Conservation (phyloP, 2,329 filamentous ascomycete genomes). For the Penicillium corylophilum region DNA sequence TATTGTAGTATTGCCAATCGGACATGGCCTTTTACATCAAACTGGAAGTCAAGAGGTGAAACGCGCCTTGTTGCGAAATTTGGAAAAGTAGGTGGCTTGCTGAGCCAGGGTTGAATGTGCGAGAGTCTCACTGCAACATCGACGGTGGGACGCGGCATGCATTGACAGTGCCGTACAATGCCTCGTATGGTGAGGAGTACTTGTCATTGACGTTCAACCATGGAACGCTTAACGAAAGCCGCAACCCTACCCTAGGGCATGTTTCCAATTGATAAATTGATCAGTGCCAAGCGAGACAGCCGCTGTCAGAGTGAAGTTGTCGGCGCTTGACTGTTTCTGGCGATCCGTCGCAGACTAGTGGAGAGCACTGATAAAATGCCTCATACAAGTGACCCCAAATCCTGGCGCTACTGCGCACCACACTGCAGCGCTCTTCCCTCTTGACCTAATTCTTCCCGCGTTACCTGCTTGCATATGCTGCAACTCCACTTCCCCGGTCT, state of each 20-base stretch:
- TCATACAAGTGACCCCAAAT: slow-evolving; percentile 12
- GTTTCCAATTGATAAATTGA: neutral
- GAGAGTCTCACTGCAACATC: neutral
- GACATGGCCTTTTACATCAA: neutral
- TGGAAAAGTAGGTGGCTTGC: neutral
- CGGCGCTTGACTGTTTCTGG: slow-evolving; percentile 5
- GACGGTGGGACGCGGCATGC: neutral
- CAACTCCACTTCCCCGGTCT: slow-evolving; percentile 12
- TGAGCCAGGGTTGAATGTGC: neutral
- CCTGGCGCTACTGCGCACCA: slow-evolving; percentile 2
- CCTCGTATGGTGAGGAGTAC: neutral
- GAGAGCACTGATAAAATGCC: slow-evolving; percentile 15
- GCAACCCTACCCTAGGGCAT: neutral
- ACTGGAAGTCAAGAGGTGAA: neutral
- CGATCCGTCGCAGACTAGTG: slow-evolving; percentile 1
- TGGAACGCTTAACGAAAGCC: neutral
- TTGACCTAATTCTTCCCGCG: neutral
- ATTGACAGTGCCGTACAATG: neutral
- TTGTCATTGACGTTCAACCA: neutral
- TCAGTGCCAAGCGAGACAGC: slow-evolving; percentile 11
- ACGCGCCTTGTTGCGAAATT: neutral
- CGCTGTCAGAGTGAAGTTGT: slow-evolving; percentile 12
- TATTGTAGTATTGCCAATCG: neutral
- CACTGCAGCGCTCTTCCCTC: neutral
- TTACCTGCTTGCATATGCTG: neutral